These are phyloP conservation scores for Laetiporus sulphureus DNA, from an alignment of 1,284 basidiomycete species.

Conservation along the genomic window DNA sequence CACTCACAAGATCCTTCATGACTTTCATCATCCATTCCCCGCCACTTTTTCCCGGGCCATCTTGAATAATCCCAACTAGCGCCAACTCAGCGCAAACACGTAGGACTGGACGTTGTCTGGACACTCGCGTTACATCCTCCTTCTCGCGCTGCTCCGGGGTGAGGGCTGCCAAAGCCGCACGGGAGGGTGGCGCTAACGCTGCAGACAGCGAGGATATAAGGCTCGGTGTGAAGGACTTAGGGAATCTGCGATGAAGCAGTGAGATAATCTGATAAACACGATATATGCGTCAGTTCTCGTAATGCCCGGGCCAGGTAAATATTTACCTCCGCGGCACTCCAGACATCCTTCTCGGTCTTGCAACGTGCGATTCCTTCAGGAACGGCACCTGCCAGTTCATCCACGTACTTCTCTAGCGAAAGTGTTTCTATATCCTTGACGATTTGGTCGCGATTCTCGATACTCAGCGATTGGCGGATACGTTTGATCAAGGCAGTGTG, in stretches of 20 bases:
- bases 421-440: constrained; percentile 88
- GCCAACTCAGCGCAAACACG: constrained; percentile 89
- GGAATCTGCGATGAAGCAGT: constrained; percentile 84
- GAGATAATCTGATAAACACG: constrained; percentile 52
- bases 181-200: constrained; percentile 61
- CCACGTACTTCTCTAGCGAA: constrained; percentile 92
- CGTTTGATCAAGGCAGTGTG: constrained; percentile 92
- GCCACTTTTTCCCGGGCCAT: constrained; percentile 63
- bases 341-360: constrained; percentile 85
- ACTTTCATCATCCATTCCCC: constrained; percentile 83
- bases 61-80: constrained; percentile 74
- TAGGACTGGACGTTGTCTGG: constrained; percentile 80
- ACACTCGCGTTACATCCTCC: constrained; percentile 79
- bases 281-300: not conserved
- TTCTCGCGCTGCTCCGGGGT: constrained; percentile 85
- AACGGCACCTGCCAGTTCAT: constrained; percentile 86
- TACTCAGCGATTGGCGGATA: constrained; percentile 73
- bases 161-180: constrained; percentile 51
- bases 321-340: constrained; percentile 86
- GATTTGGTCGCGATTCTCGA: constrained; percentile 78
- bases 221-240: constrained; percentile 69
- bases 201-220: constrained; percentile 61
- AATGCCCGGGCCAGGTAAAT: not conserved
- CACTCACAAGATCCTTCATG: constrained; percentile 73
- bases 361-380: constrained; percentile 84